phyloP scores from a whole-genome alignment of 176 grass and related monocot genomes.

The Raddia distichophylla region DNA sequence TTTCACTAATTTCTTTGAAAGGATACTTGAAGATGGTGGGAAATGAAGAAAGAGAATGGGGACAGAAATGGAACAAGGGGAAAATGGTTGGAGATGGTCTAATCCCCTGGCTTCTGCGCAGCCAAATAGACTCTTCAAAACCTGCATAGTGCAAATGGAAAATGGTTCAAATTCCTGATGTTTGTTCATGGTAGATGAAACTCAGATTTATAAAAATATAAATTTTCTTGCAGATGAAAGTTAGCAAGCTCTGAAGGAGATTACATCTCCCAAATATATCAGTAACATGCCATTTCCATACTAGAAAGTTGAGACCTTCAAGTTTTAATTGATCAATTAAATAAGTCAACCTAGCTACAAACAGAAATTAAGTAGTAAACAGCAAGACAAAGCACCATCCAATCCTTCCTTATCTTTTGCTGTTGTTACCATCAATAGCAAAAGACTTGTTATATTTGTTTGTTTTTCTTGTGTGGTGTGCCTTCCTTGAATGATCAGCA shows the following conservation, averaged over 20 bases:
- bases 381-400: background rate
- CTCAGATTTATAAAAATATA: background rate
- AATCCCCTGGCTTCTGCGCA: background rate
- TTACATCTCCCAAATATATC: background rate
- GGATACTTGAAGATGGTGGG: too few species aligned
- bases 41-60: too few species aligned
- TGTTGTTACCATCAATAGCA: slow-evolving; percentile 6
- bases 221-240: background rate
- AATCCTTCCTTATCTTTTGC: slow-evolving; percentile 19
- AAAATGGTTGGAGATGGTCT: too few species aligned
- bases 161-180: background rate
- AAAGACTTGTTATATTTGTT: background rate
- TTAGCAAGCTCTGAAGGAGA: background rate
- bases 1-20: too few species aligned
- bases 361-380: background rate
- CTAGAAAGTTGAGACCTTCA: background rate
- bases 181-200: background rate
- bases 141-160: slow-evolving; percentile 35
- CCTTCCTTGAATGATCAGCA: background rate
- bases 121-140: slow-evolving; percentile 22
- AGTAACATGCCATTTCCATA: background rate
- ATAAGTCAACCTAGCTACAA: background rate
- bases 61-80: too few species aligned
- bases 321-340: background rate
- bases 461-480: background rate